Base-by-base conservation (phyloP, 768 basidiomycete species). In the Agrocybe chaxingu region DNA sequence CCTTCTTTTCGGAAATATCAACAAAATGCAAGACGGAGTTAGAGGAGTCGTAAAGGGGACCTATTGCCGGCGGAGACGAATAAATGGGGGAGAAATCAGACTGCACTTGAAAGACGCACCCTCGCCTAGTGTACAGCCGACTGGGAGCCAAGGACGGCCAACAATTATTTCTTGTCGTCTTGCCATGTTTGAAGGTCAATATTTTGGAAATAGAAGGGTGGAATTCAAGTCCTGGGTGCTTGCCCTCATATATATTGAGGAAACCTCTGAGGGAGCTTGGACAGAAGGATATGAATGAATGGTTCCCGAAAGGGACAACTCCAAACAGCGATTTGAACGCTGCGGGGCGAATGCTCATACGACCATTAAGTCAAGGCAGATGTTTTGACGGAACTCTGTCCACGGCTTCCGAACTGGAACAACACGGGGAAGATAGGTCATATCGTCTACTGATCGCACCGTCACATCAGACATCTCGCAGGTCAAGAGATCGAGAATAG, bases 21-120 rank as follows among this genome's bases (percentile, higher is more conserved):
- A 87, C 81, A 62, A 89, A 87, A 65, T 87, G 85, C 34, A 87
- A 61, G 19, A 69, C 73, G 8, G 70, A 71, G 1, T 78, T 79
- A 40, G 55, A 58, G 9, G 76, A 65, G 54, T 87, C 85, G 60
- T 83, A 87, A 10, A 87, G 51, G 5, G 86, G 85, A 30, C 80
- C 83, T 87, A 57, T 38, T 19, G 50, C 29, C 10, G 12, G 41
- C 34, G 38, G 32, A 39, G 33, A 29, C 34, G 12, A 24, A 24
- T 24, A 44, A 49, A 19, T 18, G 44, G 33, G 11, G 19, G 37
- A 16, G 40, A 30, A 34, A 30, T 18, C 8, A 34, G 35, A 45
- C 12, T 29, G 12, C 31, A 12, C 36, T 40, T 48, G 47, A 47
- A 51, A 37, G 36, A 52, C 57, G 40, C 54, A 83, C 84, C 82